These are phyloP conservation scores for Paramyrothecium sp. DNA, from an alignment of 2,329 filamentous ascomycete species.

Conservation along the genomic window DNA sequence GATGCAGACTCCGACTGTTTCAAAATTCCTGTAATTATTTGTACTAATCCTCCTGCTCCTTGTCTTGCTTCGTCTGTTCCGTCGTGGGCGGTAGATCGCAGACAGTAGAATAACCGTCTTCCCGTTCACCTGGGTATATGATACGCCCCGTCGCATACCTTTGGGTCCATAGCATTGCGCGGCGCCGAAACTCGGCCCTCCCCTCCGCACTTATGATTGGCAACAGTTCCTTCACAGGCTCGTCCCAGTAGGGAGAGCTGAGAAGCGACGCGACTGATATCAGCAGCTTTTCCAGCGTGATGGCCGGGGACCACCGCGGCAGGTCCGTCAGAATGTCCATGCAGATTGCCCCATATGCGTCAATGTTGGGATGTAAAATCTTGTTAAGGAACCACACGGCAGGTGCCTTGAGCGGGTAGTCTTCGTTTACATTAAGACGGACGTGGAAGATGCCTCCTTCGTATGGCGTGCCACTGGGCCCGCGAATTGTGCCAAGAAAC, in stretches of 20 bases:
- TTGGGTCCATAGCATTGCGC: background rate
- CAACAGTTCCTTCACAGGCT: background rate
- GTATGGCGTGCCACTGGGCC: background rate
- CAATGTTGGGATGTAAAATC: constrained; percentile 1
- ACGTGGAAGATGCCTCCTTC: constrained; percentile 1
- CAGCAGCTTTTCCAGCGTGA: background rate
- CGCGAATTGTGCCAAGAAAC: background rate
- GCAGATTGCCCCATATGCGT: background rate
- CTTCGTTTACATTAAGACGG: background rate
- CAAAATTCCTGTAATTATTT: too few species aligned
- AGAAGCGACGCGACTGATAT: background rate
- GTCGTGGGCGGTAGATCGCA: too few species aligned
- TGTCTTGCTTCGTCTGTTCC: too few species aligned
- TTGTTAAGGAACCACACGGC: background rate
- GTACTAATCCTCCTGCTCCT: too few species aligned
- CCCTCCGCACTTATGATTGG: background rate
- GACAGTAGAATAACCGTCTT: background rate
- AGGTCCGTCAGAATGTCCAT: background rate
- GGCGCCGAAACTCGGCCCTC: background rate
- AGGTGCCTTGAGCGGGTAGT: background rate
- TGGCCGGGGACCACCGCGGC: background rate
- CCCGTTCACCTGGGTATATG: background rate
- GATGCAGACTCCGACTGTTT: too few species aligned
- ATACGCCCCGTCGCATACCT: background rate
- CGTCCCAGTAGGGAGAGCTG: background rate